These are phyloP conservation scores for Viola odorata DNA, from an alignment of 345 rosid species.

Conservation along the genomic window DNA sequence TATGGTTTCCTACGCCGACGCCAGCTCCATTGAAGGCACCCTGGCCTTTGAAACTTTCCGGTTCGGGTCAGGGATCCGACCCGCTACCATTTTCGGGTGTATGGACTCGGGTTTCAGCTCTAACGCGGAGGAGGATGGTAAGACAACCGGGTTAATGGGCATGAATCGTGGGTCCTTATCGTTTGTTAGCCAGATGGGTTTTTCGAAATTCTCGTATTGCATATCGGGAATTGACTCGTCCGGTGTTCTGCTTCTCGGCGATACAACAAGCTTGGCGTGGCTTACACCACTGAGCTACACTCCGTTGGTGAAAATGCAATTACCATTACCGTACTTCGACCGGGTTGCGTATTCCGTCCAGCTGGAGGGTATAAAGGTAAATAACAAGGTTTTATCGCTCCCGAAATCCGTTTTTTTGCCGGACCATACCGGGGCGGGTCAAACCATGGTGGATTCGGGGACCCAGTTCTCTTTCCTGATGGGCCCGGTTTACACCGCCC, in stretches of 20 bases:
- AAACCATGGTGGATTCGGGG: slow-evolving; percentile 78
- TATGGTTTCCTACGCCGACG: slow-evolving; percentile 50
- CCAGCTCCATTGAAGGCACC: slow-evolving; percentile 50
- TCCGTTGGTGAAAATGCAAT: slow-evolving; percentile 43
- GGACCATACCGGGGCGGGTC: slow-evolving; percentile 86
- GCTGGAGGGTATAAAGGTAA: slow-evolving; percentile 59
- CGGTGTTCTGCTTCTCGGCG: slow-evolving; percentile 61
- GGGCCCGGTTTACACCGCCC: slow-evolving; percentile 58
- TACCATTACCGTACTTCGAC: slow-evolving; percentile 64
- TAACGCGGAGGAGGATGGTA: slow-evolving; percentile 49
- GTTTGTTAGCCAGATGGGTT: slow-evolving; percentile 58
- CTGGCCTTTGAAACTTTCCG: slow-evolving; percentile 49
- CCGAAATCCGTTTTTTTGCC: slow-evolving; percentile 52
- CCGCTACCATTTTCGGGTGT: slow-evolving; percentile 57
- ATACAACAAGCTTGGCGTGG: slow-evolving; percentile 45
- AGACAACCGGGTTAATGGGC: slow-evolving; percentile 70
- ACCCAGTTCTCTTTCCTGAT: slow-evolving; percentile 65
- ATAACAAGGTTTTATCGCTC: slow-evolving; percentile 30
- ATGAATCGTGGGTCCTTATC: slow-evolving; percentile 80
- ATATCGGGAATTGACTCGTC: slow-evolving; percentile 64
- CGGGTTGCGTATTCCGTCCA: slow-evolving; percentile 69
- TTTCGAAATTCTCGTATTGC: slow-evolving; percentile 69
- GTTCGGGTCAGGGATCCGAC: slow-evolving; percentile 36
- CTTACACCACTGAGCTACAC: slow-evolving; percentile 48
- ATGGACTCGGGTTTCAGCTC: slow-evolving; percentile 69